Base-by-base conservation (phyloP, 768 basidiomycete genomes). In the Lyophyllum atratum region DNA sequence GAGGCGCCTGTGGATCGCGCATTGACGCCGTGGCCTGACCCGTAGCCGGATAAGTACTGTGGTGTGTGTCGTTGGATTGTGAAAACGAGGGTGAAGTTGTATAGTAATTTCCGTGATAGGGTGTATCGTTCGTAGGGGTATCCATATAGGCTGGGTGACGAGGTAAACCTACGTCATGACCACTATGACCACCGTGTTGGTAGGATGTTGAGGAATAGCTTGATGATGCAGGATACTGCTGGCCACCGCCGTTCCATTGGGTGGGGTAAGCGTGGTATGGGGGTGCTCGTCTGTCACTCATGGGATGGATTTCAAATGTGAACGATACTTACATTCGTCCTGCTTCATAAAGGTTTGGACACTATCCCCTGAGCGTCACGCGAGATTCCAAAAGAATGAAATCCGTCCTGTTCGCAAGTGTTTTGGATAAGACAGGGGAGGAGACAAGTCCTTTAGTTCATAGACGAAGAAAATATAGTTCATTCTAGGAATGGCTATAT, bases 241-340 rank as follows among this genome's bases (percentile, higher is more conserved):
- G 72, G 43, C 67, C 59, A 40, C 54, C 61, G 43, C 61, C 58
- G 59, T 62, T 72, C 76, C 78, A 80, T 42, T 78, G 72, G 44
- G 72, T 58, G 51, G 75, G 61, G 63, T 72, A 69, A 28, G 52
- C 45, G 34, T 64, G 55, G 62, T 70, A 70, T 65, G 79, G 73
- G 49, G 68, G 60, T 54, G 61, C 68, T 59, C 67, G 67, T 52
- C 68, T 61, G 61, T 72, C 65, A 49, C 67, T 58, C 70, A 74
- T 73, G 57, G 65, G 58, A 55, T 59, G 48, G 19, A 44, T 52
- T 49, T 49, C 54, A 49, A 43, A 39, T 46, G 42, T 54, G 50
- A 49, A 57, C 17, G 40, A 55, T 29, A 58, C 51, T 47, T 44
- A 62, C 58, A n/a, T 59, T 57, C 43, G 59, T 59, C 66, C 66